Percentiles rank a stretch among this genome's conserved stretches.
Conservation (phyloP, 495 filamentous ascomycete genomes). For the Trichocladium antarcticum region DNA sequence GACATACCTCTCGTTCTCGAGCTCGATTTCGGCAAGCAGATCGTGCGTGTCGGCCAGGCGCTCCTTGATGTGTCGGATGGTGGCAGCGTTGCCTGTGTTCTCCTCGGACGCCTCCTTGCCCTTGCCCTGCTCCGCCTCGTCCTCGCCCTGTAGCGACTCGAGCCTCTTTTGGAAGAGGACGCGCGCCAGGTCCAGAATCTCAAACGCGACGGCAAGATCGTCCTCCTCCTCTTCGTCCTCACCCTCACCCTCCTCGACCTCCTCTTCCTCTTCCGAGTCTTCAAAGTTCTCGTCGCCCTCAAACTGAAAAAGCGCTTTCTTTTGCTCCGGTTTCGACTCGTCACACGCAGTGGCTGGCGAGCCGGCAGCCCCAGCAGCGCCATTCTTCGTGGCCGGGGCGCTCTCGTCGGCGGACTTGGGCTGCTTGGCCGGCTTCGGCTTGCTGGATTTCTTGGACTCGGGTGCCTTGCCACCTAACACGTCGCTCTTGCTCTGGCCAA, state of each 20-base stretch:
- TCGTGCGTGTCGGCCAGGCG: slow-evolving; percentile 84
- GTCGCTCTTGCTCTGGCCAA: slow-evolving; percentile 87
- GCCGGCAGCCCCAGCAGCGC: slow-evolving; percentile 20
- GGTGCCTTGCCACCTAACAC: slow-evolving; percentile 77
- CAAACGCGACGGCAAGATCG: slow-evolving; percentile 80
- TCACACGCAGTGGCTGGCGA: slow-evolving; percentile 14
- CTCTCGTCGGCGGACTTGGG: slow-evolving; percentile 13
- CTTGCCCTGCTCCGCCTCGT: slow-evolving; percentile 35
- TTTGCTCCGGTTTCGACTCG: slow-evolving; percentile 23
- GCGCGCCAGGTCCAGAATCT: slow-evolving; percentile 82
- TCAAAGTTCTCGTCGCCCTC: slow-evolving; percentile 90
- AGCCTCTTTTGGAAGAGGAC: slow-evolving; percentile 55
- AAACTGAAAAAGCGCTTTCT: slow-evolving; percentile 79
- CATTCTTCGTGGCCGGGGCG: slow-evolving; percentile 16
- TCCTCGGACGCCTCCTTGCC: slow-evolving; percentile 40
- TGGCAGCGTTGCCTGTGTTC: slow-evolving; percentile 30
- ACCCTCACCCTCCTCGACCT: slow-evolving; percentile 28
- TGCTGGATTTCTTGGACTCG: slow-evolving; percentile 42
- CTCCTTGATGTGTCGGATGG: slow-evolving; percentile 59
- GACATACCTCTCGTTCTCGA: slow-evolving; percentile 71
- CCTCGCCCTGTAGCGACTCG: slow-evolving; percentile 28
- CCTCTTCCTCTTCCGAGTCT: slow-evolving; percentile 56
- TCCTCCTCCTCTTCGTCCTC: slow-evolving; percentile 71
- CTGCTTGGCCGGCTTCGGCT: slow-evolving; percentile 26
- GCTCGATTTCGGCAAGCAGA: slow-evolving; percentile 81